Evolutionary conservation across 768 basidiomycete species (phyloP).

Genomic region (Crepidotus variabilis): DNA sequence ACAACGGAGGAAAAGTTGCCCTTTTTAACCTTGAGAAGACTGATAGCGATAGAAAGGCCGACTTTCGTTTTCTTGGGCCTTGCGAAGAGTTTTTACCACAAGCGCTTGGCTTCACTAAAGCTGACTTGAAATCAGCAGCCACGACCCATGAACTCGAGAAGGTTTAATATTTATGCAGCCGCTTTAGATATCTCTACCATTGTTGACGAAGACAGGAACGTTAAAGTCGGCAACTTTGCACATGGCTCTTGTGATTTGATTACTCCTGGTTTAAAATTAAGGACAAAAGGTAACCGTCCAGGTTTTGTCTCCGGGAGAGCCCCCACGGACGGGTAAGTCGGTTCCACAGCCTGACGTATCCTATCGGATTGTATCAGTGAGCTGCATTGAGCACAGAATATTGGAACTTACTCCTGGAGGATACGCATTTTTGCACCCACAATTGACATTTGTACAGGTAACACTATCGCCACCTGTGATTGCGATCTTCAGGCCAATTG

Average conservation of each 20-base stretch:
- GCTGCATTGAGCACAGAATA: neutral
- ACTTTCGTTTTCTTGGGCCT: conserved; percentile 48
- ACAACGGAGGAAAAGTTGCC: conserved; percentile 35
- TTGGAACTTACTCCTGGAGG: conserved; percentile 24
- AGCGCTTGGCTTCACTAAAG: conserved; percentile 28
- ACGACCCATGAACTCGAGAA: too few species aligned
- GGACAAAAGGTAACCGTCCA: conserved; percentile 33
- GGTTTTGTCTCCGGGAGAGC: conserved; percentile 28
- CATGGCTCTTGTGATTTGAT: too few species aligned
- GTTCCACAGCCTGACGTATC: conserved; percentile 35
- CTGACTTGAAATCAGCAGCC: neutral
- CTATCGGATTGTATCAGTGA: conserved; percentile 10
- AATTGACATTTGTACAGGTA: conserved; percentile 33
- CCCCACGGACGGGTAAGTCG: conserved; percentile 33
- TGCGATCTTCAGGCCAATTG: conserved; percentile 30
- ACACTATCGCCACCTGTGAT: conserved; percentile 36
- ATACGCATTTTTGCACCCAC: conserved; percentile 30
- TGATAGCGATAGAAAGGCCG: conserved; percentile 34
- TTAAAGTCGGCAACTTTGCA: too few species aligned
- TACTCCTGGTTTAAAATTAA: too few species aligned
- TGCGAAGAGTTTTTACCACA: conserved; percentile 43
- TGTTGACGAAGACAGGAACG: too few species aligned
- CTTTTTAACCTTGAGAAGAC: conserved; percentile 35
- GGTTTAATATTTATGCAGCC: too few species aligned
- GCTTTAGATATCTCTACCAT: too few species aligned